Conservation (phyloP, 352 stramenopile species). For the Bremia lactucae region DNA sequence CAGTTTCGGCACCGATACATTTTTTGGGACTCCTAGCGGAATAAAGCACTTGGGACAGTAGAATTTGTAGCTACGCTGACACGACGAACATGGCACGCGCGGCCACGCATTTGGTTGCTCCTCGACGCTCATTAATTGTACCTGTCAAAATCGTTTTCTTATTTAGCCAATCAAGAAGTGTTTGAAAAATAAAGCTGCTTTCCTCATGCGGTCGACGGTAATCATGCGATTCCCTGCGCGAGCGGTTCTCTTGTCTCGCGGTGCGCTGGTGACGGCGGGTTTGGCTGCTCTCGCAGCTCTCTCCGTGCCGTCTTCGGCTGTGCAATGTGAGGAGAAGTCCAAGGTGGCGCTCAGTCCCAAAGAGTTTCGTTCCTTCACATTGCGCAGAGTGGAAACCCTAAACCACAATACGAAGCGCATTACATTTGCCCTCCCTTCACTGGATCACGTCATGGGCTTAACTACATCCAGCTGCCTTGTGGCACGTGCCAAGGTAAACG, state of each 20-base stretch:
- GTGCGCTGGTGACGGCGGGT: slow-evolving; percentile 26
- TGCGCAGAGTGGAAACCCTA: slow-evolving; percentile 55
- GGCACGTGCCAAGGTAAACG: slow-evolving; percentile 56
- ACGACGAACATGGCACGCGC: slow-evolving; percentile 46
- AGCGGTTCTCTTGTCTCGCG: slow-evolving; percentile 23
- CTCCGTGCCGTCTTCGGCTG: slow-evolving; percentile 3
- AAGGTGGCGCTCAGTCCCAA: slow-evolving; percentile 45
- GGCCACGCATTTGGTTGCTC: slow-evolving; percentile 30
- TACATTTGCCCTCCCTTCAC: slow-evolving; percentile 47
- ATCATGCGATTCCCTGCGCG: slow-evolving; percentile 40
- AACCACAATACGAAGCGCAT: slow-evolving; percentile 77
- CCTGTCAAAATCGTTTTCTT: not conserved
- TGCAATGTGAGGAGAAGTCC: slow-evolving; percentile 19
- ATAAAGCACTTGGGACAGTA: slow-evolving; percentile 73
- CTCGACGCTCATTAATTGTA: not conserved
- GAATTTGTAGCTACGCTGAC: slow-evolving; percentile 80
- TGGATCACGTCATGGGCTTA: slow-evolving; percentile 58
- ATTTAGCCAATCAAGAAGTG: slow-evolving; percentile 6
- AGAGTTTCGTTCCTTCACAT: slow-evolving; percentile 68
- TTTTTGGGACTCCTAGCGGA: slow-evolving; percentile 40
- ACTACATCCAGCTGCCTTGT: slow-evolving; percentile 45
- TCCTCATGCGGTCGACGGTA: slow-evolving; percentile 33
- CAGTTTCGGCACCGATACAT: slow-evolving; percentile 39
- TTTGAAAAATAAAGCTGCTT: too few species aligned
- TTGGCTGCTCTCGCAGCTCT: slow-evolving; percentile 32